Conservation (phyloP, 495 filamentous ascomycete genomes). For the Talaromyces adpressus region DNA sequence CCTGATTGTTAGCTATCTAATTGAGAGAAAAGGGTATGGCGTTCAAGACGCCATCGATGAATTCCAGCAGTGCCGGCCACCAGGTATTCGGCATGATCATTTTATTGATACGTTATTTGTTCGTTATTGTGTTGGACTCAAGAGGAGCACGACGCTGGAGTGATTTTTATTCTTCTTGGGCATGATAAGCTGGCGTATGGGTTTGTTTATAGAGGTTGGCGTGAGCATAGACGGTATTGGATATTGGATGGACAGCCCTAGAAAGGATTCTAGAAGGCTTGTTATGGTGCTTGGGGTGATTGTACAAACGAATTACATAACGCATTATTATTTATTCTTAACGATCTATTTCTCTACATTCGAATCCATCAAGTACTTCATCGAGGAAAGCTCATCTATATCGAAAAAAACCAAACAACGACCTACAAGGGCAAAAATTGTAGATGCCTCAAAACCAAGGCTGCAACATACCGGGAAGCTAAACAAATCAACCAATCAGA, state of each 20-base stretch:
- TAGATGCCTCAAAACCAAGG: neutral
- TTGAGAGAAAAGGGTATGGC: slow-evolving; percentile 67
- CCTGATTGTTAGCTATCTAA: slow-evolving; percentile 83
- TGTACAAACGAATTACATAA: neutral
- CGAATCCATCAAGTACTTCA: neutral
- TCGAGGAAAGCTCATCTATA: neutral
- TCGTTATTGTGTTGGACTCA: slow-evolving; percentile 57
- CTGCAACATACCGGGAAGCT: neutral
- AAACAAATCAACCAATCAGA: neutral
- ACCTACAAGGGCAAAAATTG: neutral
- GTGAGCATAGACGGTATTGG: neutral
- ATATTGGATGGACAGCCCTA: neutral
- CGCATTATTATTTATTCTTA: neutral
- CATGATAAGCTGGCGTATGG: neutral
- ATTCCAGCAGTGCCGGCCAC: slow-evolving; percentile 65
- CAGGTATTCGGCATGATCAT: slow-evolving; percentile 84
- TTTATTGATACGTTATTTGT: slow-evolving; percentile 84
- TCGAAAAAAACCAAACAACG: neutral
- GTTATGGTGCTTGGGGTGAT: neutral
- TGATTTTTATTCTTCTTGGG: neutral
- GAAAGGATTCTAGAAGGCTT: neutral
- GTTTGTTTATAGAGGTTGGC: neutral
- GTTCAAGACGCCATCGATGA: slow-evolving; percentile 74
- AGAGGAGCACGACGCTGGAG: slow-evolving; percentile 45
- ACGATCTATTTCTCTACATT: neutral